These are phyloP conservation scores for Malus hybrid DNA, from an alignment of 331 rosid genomes.

Conservation along the genomic window DNA sequence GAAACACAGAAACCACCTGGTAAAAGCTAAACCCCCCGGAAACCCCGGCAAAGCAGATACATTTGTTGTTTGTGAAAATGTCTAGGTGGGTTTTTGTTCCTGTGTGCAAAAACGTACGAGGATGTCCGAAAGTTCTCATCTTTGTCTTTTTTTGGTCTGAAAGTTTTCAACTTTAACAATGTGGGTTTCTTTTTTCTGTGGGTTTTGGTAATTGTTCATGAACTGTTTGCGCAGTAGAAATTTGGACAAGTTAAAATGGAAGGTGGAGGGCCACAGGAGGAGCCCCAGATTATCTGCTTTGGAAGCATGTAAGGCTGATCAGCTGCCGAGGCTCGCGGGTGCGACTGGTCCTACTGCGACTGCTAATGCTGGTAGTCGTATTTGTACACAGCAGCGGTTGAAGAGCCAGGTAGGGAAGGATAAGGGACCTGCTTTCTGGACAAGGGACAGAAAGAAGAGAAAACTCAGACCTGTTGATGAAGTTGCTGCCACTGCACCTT, in stretches of 20 bases:
- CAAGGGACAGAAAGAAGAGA: conserved; percentile 35
- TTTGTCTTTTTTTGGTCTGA: neutral
- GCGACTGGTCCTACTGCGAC: neutral
- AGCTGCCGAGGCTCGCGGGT: neutral
- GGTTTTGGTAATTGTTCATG: neutral
- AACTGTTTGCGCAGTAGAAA: conserved; percentile 15
- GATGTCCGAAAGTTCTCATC: neutral
- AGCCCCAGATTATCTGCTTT: conserved; percentile 47
- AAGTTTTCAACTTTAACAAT: neutral
- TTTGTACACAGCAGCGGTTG: neutral
- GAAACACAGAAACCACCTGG: neutral
- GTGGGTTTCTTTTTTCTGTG: conserved; percentile 4
- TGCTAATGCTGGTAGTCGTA: neutral
- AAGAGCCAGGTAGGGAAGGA: neutral
- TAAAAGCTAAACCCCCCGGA: neutral
- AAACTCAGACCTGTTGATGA: conserved; percentile 25
- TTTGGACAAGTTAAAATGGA: conserved; percentile 17
- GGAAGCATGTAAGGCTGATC: conserved; percentile 16
- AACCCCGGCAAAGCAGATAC: no score
- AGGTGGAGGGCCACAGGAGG: conserved; percentile 41
- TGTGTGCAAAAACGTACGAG: neutral
- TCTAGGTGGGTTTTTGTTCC: conserved; percentile 27
- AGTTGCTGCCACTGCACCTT: conserved; percentile 4
- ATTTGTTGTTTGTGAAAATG: conserved; percentile 24
- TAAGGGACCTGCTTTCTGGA: conserved; percentile 36